Evolutionary conservation across 2,329 filamentous ascomycete genomes (phyloP), one percentile per base, ranked within the genome.

Genomic region (Botrytis cinerea): DNA sequence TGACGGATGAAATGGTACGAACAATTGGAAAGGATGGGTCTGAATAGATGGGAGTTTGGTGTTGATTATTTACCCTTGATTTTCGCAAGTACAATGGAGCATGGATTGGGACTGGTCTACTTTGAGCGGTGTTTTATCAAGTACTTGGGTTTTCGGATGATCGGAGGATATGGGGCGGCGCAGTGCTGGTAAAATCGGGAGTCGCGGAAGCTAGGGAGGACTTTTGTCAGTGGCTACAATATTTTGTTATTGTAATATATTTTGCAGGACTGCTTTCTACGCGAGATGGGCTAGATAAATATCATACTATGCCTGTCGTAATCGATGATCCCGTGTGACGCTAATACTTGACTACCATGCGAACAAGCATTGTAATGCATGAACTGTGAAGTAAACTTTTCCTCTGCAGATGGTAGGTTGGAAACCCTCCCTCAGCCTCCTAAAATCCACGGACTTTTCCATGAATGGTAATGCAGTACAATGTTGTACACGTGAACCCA

Each of bases 31-130:
- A 48, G 71, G 67, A 64, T 64, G 67, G 48, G 35, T n/a, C 60
- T 73, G 46, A 43, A 57, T 69, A 57, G 66, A 57, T 38, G 63
- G 63, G 66, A 59, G 71, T 59, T 38, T 64, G 69, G 57, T 28
- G 60, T 61, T 22, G 48, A 70, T 48, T 7, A 63, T 16, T 46
- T n/a, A 63, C 43, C 43, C 57, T 59, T 63, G 40, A 48, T 16
- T 61, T 38, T 45, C 45, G 40, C 38, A 57, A 64, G 16, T 43
- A 7, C 66, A 57, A 68, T 38, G 48, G 48, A 68, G 66, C 18
- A 68, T 57, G 48, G 48, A 51, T 64, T 25, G 40, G 66, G n/a
- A 32, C 38, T 51, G 64, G 35, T 54, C 14, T 67, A n/a, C 7
- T 68, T 68, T 48, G 66, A n/a, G 48, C 22, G 35, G 66, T 57